Evolutionary conservation across 179 eudicot genomes (phyloP).

Genomic region (Spergularia azorica): DNA sequence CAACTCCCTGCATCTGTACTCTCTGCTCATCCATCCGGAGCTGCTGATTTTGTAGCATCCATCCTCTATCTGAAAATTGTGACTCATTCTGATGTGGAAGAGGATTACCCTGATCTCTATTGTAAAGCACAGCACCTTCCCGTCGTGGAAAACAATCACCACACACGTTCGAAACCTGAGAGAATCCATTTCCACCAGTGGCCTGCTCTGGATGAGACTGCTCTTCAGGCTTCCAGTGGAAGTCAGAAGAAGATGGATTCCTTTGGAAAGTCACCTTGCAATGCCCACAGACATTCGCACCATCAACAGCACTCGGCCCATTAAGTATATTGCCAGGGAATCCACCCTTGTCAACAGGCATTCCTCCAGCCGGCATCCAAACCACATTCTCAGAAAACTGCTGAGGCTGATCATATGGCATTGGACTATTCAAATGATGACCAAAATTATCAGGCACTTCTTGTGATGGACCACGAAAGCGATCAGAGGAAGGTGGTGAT

Average conservation of each 20-base stretch:
- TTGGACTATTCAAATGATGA: constrained; percentile 42
- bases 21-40: constrained; percentile 57
- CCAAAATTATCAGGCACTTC: constrained; percentile 49
- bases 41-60: constrained; percentile 51
- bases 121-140: constrained; percentile 50
- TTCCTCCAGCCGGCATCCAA: constrained; percentile 57
- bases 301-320: constrained; percentile 49
- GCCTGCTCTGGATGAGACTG: constrained; percentile 56
- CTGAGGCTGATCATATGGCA: constrained; percentile 50
- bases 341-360: constrained; percentile 64
- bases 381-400: constrained; percentile 61
- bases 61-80: constrained; percentile 57
- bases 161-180: constrained; percentile 47
- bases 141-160: constrained; percentile 58
- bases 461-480: constrained; percentile 40
- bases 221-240: constrained; percentile 63
- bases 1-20: constrained; percentile 51
- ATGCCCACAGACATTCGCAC: constrained; percentile 61
- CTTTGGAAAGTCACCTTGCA: constrained; percentile 62
- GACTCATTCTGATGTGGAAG: constrained; percentile 45
- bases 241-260: constrained; percentile 55
- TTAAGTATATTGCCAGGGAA: constrained; percentile 79
- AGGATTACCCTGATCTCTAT: constrained; percentile 52
- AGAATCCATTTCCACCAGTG: constrained; percentile 51
- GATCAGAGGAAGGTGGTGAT: constrained; percentile 68